Evolutionary conservation across 257 asterid genomes (phyloP), one percentile per base, ranked within the genome.

Genomic region (Vinca minor): DNA sequence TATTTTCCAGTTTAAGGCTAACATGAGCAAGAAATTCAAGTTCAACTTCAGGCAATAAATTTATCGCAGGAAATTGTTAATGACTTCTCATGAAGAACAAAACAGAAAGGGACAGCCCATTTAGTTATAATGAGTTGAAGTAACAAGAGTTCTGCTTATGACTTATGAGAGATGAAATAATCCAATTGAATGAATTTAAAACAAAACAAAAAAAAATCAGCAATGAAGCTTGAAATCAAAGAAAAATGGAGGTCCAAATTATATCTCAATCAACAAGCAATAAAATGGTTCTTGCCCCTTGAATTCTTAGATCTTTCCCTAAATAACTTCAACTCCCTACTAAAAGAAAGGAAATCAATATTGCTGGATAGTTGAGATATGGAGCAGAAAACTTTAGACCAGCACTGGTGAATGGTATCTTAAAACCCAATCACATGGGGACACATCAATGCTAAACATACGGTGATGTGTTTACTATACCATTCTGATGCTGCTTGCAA

Each of bases 401-500:
- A 47, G 67, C 29, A 60, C n/a, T 26, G 44, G 29, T 53, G 61
- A 48, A 32, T 50, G 67, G 62, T 31, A 56, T 45, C 38, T 36
- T 35, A 15, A 23, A 4, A 44, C 32, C 42, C 14, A 64, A 2
- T 39, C 13, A 4, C 11, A 28, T 50, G 10, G 53, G 31, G 8
- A n/a, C 44, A 7, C 26, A 46, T 41, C 49, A 34, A 28, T 23
- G 46, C 46, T 41, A 41, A 11, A 41, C 18, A 66, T 48, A 42
- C 12, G 44, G 63, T 7, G 47, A 62, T 45, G 59, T 48, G 57
- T 53, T 65, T 46, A 64, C 53, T 72, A 70, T 87, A 89, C 99
- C 99, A 83, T 71, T 85, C 92, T 23, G 99, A 71, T 53, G 99
- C 97, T 68, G 96, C 95, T 81, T 84, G 97, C 79, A 93, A 70